Evolutionary conservation across 1,284 basidiomycete species (phyloP).

Genomic region (Ganoderma meredithae): DNA sequence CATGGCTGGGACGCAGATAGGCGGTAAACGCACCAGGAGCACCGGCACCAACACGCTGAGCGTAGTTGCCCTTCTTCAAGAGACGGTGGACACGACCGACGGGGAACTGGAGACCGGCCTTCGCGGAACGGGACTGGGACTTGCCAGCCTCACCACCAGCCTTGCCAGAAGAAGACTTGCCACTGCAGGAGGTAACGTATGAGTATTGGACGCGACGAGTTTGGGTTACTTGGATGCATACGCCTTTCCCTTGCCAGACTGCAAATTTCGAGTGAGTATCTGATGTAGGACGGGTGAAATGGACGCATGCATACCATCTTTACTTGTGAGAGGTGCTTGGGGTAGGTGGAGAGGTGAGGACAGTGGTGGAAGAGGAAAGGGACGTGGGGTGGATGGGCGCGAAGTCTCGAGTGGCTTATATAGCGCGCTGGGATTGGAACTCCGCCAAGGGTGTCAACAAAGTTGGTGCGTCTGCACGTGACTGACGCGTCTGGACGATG

Average conservation of each 20-base stretch:
- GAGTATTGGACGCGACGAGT: conserved; percentile 20
- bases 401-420: conserved; percentile 40
- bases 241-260: conserved; percentile 67
- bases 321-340: conserved; percentile 30
- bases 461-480: conserved; percentile 38
- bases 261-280: conserved; percentile 30
- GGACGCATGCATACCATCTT: conserved; percentile 41
- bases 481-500: conserved; percentile 35
- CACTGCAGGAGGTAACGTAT: conserved; percentile 42
- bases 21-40: conserved; percentile 66
- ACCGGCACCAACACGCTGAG: conserved; percentile 72
- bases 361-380: conserved; percentile 41
- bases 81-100: conserved; percentile 90
- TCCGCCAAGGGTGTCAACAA: conserved; percentile 42
- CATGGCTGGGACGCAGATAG: conserved; percentile 4
- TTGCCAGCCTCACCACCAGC: conserved; percentile 56
- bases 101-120: conserved; percentile 85
- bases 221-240: conserved; percentile 34
- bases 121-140: conserved; percentile 74
- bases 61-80: conserved; percentile 83
- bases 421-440: conserved; percentile 43
- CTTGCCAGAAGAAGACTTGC: conserved; percentile 65
- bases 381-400: conserved; percentile 34
- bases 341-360: conserved; percentile 28
- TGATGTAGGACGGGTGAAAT: conserved; percentile 15